These are phyloP conservation scores for Kregervanrija fluxuum DNA, from an alignment of 805 yeast species.

Conservation along the genomic window DNA sequence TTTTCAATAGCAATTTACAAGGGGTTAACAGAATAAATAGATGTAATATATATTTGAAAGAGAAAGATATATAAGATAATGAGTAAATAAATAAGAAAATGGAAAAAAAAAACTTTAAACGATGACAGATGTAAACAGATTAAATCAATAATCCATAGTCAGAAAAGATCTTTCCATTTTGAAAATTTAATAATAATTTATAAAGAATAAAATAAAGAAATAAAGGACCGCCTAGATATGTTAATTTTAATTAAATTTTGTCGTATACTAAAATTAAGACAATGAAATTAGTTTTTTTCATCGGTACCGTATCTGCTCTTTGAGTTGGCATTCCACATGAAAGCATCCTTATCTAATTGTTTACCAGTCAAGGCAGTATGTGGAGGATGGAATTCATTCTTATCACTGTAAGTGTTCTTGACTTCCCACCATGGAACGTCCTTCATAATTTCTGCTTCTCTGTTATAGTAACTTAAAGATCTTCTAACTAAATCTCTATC, in stretches of 20 bases:
- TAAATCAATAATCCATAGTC: no score
- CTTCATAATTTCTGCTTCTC: conserved; percentile 64
- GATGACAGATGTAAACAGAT: background rate
- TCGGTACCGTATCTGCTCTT: conserved; percentile 19
- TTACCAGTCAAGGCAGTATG: conserved; percentile 29
- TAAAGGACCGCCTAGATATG: no score
- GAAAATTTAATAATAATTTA: no score
- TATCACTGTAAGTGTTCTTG: conserved; percentile 31
- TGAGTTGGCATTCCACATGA: conserved; percentile 25
- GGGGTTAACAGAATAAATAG: background rate
- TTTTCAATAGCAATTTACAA: no score
- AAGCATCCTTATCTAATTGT: conserved; percentile 26
- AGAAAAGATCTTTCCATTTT: no score
- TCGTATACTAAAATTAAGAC: no score
- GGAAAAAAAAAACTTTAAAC: background rate
- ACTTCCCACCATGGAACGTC: conserved; percentile 58
- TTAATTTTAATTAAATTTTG: no score
- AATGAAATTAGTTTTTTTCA: no score
- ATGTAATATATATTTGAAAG: conserved; percentile 1
- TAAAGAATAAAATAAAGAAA: no score
- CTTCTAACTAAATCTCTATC: conserved; percentile 76
- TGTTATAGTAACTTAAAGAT: conserved; percentile 51
- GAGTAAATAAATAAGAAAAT: conserved; percentile 7
- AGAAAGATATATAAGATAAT: background rate
- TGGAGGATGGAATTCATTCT: conserved; percentile 30